These are phyloP conservation scores for Eimeria tenella DNA, from an alignment of 169 alveolate genomes.

Conservation along the genomic window DNA sequence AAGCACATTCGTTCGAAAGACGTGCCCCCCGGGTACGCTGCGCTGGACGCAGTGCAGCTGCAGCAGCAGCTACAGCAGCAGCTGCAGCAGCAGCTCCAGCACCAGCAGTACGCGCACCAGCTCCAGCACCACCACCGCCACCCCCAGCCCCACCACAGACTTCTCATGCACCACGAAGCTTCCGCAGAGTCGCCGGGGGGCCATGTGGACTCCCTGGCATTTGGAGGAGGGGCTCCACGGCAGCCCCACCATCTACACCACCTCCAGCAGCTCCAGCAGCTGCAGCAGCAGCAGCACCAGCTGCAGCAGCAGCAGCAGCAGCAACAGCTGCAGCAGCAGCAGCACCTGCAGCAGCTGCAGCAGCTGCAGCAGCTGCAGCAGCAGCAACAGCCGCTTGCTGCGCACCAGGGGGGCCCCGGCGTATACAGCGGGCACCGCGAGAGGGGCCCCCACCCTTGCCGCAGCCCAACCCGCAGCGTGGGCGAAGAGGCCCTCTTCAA, in stretches of 20 bases:
- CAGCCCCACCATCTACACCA: neutral
- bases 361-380: conserved; percentile 34
- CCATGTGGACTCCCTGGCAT: no score
- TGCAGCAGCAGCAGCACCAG: neutral
- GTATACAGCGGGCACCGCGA: neutral
- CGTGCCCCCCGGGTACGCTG: neutral
- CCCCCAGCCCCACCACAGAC: neutral
- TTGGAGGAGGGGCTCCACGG: neutral
- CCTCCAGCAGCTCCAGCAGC: no score
- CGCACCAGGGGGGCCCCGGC: neutral
- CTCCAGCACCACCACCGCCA: conserved; percentile 2
- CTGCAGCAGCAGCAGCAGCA: conserved; percentile 6
- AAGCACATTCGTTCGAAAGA: neutral
- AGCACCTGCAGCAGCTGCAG: neutral
- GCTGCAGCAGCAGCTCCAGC: conserved; percentile 33
- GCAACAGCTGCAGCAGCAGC: neutral
- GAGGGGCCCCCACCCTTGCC: neutral
- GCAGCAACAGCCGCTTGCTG: neutral
- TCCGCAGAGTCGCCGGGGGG: neutral
- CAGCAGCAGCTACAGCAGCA: conserved; percentile 9
- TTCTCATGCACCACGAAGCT: neutral
- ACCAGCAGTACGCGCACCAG: neutral
- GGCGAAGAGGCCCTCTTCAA: neutral
- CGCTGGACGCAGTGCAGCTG: neutral
- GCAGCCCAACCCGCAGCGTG: neutral